Base-by-base conservation (phyloP, 192 early-diverging fungal genomes). In the Coemansia umbellata region DNA sequence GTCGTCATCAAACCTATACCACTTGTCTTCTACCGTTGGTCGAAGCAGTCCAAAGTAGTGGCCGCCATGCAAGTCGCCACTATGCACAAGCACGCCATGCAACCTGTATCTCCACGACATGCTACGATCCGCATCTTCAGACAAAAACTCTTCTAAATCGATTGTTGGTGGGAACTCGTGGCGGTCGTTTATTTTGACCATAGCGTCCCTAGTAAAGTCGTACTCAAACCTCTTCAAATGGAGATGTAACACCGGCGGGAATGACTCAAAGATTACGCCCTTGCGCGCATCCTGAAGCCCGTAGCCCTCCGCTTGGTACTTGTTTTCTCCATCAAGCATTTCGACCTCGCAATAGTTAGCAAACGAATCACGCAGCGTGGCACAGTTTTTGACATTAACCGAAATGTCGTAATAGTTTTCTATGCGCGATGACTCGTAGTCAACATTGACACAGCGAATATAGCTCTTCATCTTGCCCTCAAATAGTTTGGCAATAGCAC, bases 161-260 rank as follows among this genome's bases (percentile, higher is more conserved):
- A 98, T 87, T 37, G 85, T 80, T 27, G 76, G 66, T 5, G 93
- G 91, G 68, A 95, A 99, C 72, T 96, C 94, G 63, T 94, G 85
- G n/a, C 94, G 85, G 67, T 95, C 94, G 77, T 97, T 97, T 72
- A 93, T 95, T 80, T 97, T 98, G 54, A 97, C 88, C 85, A 92
- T 91, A 5, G 74, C 75, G 60, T 95, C 94, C 27, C 82, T 76
- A 73, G 86, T 81, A 52, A 95, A 86, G 62, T 99, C 95, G 70
- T 96, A 99, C 69, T 99, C 97, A 60, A 97, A 99, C 14, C 95
- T 83, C 73, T 97, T 97, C 58, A 99, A 76, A 62, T 97, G 97
- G 45, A 99, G 69, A 60, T 97, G 93, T 32, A 99, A 69, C 15
- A 99, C 92, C 7, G 91, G 93, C 31, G 97, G 97, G 50, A 97